A percentile compares a stretch with the other conserved stretches of the same genome.
These are phyloP conservation scores for Acmispon strigosus DNA, from an alignment of 306 rosid species.

Conservation along the genomic window DNA sequence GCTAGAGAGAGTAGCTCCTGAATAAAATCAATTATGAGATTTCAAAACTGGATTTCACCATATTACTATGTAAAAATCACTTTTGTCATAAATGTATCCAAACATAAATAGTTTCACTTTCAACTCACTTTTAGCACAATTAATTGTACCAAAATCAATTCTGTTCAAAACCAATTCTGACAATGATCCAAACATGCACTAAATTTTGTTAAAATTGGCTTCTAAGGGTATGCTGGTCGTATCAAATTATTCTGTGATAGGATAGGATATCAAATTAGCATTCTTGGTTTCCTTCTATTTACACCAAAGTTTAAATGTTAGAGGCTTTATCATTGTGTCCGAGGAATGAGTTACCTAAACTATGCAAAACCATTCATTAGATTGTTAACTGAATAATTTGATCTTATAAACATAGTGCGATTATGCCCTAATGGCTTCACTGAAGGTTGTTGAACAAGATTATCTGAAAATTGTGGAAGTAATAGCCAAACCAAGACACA, in stretches of 20 bases:
- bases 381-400: neutral
- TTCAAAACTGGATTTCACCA: no score
- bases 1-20: no score
- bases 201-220: neutral
- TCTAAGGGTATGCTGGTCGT: neutral
- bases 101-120: no score
- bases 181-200: no score
- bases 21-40: no score
- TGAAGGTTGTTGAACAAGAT: neutral
- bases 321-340: neutral
- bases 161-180: no score
- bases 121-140: no score
- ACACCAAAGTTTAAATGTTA: neutral
- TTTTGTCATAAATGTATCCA: no score
- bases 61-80: no score
- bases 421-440: neutral
- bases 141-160: no score
- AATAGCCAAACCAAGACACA: neutral
- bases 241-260: no score
- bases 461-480: constrained; percentile 1
- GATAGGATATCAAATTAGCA: neutral
- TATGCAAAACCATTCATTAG: neutral
- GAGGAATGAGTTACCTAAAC: neutral
- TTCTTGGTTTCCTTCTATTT: neutral
- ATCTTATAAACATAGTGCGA: neutral